Evolutionary conservation across 108 stramenopile genomes (phyloP).

Genomic region (Skeletonema costatum): DNA sequence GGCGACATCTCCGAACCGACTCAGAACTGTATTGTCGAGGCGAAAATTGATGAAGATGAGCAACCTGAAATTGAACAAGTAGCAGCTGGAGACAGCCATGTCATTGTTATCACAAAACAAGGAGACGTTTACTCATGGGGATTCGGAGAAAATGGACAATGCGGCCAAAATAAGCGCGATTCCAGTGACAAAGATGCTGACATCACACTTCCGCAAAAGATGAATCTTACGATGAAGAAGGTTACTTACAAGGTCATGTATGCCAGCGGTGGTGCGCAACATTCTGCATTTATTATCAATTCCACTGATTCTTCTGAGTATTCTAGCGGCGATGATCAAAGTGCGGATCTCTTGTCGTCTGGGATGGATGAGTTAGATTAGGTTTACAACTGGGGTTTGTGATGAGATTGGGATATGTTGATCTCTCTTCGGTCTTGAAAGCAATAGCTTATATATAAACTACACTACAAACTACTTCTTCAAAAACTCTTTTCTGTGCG

Average conservation of each 20-base stretch:
- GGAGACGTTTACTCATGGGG: constrained; percentile 93
- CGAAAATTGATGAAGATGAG: constrained; percentile 31
- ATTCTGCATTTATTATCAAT: constrained; percentile 30
- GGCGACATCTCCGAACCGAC: constrained; percentile 41
- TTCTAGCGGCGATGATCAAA: too few species aligned
- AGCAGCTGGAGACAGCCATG: constrained; percentile 66
- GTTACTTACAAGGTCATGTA: constrained; percentile 32
- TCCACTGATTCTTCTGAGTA: constrained; percentile 8
- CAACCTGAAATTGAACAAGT: constrained; percentile 51
- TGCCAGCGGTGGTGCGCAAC: constrained; percentile 60
- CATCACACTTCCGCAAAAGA: constrained; percentile 36
- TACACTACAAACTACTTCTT: too few species aligned
- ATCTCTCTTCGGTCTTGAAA: too few species aligned
- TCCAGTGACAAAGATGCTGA: constrained; percentile 34
- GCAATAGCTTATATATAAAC: too few species aligned
- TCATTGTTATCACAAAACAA: constrained; percentile 62
- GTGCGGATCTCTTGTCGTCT: too few species aligned
- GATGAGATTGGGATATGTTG: too few species aligned
- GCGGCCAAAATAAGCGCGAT: constrained; percentile 59
- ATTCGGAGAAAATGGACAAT: constrained; percentile 60
- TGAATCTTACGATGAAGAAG: constrained; percentile 24
- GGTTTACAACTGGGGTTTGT: too few species aligned
- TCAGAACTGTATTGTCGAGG: constrained; percentile 34
- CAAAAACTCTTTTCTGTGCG: too few species aligned
- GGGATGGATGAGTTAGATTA: too few species aligned